These are phyloP conservation scores for Penicillium lagena DNA, from an alignment of 495 filamentous ascomycete genomes.

Conservation along the genomic window DNA sequence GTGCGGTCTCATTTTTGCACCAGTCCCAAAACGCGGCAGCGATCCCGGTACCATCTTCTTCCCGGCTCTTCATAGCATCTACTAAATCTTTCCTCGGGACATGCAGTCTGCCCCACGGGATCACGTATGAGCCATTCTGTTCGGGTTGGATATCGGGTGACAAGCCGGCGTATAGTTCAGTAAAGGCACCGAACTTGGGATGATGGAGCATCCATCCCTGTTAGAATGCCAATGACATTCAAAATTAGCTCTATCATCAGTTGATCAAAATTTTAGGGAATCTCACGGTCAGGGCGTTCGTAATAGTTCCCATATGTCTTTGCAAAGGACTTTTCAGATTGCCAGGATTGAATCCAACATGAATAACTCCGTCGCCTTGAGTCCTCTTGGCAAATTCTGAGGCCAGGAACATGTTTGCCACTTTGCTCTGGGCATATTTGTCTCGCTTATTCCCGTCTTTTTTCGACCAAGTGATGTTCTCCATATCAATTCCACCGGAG, in stretches of 20 bases:
- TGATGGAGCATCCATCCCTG: neutral
- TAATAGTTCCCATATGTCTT: neutral
- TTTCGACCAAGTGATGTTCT: neutral
- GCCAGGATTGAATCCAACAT: constrained; percentile 64
- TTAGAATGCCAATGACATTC: neutral
- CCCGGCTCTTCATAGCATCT: neutral
- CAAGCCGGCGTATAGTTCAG: neutral
- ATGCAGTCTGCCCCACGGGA: neutral
- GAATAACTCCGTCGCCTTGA: constrained; percentile 24
- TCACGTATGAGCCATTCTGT: neutral
- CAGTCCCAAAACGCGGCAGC: neutral
- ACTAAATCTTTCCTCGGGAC: neutral
- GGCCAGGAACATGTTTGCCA: constrained; percentile 32
- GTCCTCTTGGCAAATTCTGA: constrained; percentile 22
- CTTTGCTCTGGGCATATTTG: constrained; percentile 34
- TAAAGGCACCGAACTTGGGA: neutral
- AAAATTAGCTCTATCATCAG: neutral
- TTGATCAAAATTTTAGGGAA: neutral
- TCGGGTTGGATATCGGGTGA: neutral
- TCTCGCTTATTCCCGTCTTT: neutral
- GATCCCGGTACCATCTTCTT: neutral
- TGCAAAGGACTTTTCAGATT: neutral
- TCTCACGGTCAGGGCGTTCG: neutral
- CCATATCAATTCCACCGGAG: constrained; percentile 3
- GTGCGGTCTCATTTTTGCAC: neutral